phyloP scores from a whole-genome alignment of 768 basidiomycete genomes.

The Tubosaeta sp. region DNA sequence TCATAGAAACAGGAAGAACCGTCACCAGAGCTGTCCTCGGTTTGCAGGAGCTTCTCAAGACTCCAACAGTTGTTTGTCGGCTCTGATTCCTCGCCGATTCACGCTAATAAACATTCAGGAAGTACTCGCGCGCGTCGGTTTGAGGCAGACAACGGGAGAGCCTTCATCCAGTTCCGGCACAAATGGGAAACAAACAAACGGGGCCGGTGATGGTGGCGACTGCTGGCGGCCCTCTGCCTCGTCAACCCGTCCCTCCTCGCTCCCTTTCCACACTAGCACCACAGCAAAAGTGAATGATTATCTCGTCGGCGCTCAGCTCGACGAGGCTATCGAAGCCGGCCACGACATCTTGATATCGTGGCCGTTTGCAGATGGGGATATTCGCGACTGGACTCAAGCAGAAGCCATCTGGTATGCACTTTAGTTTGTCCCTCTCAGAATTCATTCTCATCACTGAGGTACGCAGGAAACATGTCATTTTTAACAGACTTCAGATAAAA shows the following conservation, averaged over 20 bases:
- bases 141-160: constrained; percentile 42
- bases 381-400: constrained; percentile 78
- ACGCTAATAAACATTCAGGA: constrained; percentile 45
- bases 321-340: constrained; percentile 71
- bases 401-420: constrained; percentile 76
- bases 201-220: constrained; percentile 13
- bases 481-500: constrained; percentile 66
- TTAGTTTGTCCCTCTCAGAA: not conserved
- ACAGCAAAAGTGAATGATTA: constrained; percentile 67
- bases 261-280: constrained; percentile 40
- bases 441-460: constrained; percentile 4
- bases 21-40: constrained; percentile 73
- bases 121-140: constrained; percentile 74
- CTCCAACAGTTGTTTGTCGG: constrained; percentile 66
- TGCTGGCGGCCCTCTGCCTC: constrained; percentile 37
- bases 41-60: constrained; percentile 71
- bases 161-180: constrained; percentile 22
- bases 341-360: constrained; percentile 74
- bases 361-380: constrained; percentile 74
- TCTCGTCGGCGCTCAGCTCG: constrained; percentile 74
- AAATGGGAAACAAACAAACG: constrained; percentile 22
- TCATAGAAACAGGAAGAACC: constrained; percentile 76
- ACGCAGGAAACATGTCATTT: constrained; percentile 80
- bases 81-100: not conserved
- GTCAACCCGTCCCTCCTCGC: constrained; percentile 44